These are phyloP conservation scores for Hyphopichia wangnamkhiaoensis DNA, from an alignment of 1,139 yeast genomes.

Conservation along the genomic window DNA sequence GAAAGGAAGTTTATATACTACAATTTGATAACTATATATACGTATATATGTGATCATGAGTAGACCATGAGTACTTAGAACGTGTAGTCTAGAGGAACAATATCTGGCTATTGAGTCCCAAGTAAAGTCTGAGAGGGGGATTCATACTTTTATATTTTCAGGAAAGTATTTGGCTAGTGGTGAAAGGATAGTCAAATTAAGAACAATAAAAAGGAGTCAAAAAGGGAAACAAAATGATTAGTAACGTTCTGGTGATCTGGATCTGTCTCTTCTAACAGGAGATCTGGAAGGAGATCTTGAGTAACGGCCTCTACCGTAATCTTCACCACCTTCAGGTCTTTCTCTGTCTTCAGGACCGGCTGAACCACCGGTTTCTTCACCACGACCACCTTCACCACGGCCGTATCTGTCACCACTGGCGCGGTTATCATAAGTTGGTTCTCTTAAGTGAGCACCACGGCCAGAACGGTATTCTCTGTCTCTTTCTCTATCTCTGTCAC, in stretches of 20 bases:
- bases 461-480: slow-evolving; percentile 17
- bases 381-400: slow-evolving; percentile 10
- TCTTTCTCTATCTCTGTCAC: slow-evolving; percentile 15
- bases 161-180: too few relatives aligned
- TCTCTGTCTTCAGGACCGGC: slow-evolving; percentile 11
- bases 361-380: slow-evolving; percentile 7
- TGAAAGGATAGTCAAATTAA: too few relatives aligned
- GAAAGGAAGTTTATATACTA: background rate
- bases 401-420: slow-evolving; percentile 15
- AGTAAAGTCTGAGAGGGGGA: too few relatives aligned
- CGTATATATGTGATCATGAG: background rate
- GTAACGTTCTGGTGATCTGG: slow-evolving; percentile 43
- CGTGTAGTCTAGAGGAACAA: too few relatives aligned
- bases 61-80: background rate
- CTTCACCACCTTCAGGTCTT: slow-evolving; percentile 11
- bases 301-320: slow-evolving; percentile 27
- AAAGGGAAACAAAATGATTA: too few relatives aligned
- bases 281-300: slow-evolving; percentile 46
- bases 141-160: too few relatives aligned
- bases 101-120: too few relatives aligned
- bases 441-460: slow-evolving; percentile 20
- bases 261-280: slow-evolving; percentile 39
- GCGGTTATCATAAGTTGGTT: slow-evolving; percentile 22
- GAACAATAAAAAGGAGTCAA: too few relatives aligned
- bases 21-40: background rate